phyloP scores from a whole-genome alignment of 192 early-diverging fungal species.

The Lunasporangiospora selenospora region DNA sequence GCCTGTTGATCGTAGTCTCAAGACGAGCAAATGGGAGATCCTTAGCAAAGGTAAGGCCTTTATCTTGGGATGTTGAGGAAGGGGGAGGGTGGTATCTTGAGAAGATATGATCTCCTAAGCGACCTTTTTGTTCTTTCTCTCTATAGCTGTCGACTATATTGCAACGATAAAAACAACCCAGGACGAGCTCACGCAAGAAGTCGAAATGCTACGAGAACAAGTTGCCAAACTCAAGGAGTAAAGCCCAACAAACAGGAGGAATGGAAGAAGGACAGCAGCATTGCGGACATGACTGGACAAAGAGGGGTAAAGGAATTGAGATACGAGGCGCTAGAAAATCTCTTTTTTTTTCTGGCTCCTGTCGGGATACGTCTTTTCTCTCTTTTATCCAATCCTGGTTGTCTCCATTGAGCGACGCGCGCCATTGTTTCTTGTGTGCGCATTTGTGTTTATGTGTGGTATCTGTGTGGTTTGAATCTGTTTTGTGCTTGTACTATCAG shows the following conservation, averaged over 20 bases:
- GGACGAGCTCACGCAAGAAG: constrained; percentile 55
- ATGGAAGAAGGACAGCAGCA: not conserved
- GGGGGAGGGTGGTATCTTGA: not conserved
- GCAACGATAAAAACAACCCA: constrained; percentile 54
- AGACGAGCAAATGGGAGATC: constrained; percentile 92
- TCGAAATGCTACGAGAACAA: constrained; percentile 55
- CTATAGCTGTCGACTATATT: constrained; percentile 63
- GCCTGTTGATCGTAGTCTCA: constrained; percentile 79
- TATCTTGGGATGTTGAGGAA: constrained; percentile 15
- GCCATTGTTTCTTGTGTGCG: constrained; percentile 24
- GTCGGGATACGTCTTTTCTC: not conserved
- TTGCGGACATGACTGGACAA: not conserved
- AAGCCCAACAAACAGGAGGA: constrained; percentile 9
- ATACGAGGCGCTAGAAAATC: not conserved
- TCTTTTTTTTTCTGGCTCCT: not conserved
- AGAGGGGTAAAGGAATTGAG: not conserved
- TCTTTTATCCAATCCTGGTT: not conserved
- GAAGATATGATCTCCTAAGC: not conserved
- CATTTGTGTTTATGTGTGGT: too few relatives aligned
- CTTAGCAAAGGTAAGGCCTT: constrained; percentile 80
- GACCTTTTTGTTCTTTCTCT: constrained; percentile 9
- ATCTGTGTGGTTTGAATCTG: too few relatives aligned
- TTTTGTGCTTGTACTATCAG: too few relatives aligned
- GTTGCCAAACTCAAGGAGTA: constrained; percentile 43
- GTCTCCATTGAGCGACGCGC: not conserved